A percentile compares a stretch with the other conserved stretches of the same genome.
These are phyloP conservation scores for Epichloe sp. DNA, from an alignment of 2,329 filamentous ascomycete species.

Conservation along the genomic window DNA sequence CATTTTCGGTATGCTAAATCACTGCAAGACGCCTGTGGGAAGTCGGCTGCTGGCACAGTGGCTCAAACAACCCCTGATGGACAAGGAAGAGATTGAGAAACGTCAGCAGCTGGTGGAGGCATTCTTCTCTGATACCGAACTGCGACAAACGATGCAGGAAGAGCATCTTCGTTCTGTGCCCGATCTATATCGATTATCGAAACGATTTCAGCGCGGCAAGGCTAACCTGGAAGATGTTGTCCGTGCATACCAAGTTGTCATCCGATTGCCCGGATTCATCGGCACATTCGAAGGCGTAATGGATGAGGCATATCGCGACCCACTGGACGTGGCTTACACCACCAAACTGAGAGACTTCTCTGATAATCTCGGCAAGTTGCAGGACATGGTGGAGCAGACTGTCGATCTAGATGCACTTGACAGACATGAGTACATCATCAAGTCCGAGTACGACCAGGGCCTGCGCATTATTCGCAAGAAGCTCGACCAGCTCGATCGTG, in stretches of 20 bases:
- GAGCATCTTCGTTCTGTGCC: conserved; percentile 87
- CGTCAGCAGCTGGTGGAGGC: conserved; percentile 91
- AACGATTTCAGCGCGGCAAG: conserved; percentile 84
- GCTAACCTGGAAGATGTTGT: conserved; percentile 95
- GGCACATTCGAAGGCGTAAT: conserved; percentile 83
- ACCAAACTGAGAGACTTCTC: conserved; percentile 65
- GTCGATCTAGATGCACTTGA: conserved; percentile 92
- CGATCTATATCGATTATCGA: conserved; percentile 84
- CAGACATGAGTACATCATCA: conserved; percentile 97
- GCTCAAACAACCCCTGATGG: conserved; percentile 97
- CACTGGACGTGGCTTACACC: conserved; percentile 78
- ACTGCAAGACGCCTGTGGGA: conserved; percentile 93
- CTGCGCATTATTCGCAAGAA: conserved; percentile 81
- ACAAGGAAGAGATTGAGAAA: conserved; percentile 72
- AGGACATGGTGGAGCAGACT: conserved; percentile 98
- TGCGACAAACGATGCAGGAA: conserved; percentile 93
- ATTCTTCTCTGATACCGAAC: conserved; percentile 83
- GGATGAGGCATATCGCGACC: conserved; percentile 84
- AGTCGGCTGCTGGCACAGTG: conserved; percentile 85
- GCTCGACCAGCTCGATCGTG: conserved; percentile 67
- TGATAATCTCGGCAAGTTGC: conserved; percentile 69
- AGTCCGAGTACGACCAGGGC: conserved; percentile 89
- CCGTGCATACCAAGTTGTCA: conserved; percentile 85
- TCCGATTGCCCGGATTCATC: conserved; percentile 81
- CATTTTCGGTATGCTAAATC: conserved; percentile 82